phyloP scores from a whole-genome alignment of 139 green algal genomes.

The Ettlia oleoabundans region DNA sequence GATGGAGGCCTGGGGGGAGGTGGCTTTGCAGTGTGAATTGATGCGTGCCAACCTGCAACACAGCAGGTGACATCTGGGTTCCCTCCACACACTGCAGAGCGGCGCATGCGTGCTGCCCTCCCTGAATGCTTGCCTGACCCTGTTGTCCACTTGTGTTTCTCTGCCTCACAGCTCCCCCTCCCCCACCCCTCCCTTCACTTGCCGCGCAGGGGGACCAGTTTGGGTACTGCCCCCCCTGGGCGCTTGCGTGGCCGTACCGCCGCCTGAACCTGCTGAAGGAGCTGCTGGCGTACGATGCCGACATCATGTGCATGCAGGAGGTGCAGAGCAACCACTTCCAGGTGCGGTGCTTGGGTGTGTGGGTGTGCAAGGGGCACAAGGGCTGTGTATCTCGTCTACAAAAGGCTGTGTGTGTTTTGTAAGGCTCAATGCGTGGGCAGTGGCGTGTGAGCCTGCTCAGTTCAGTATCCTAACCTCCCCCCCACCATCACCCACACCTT shows the following conservation, averaged over 20 bases:
- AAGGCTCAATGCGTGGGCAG: no score
- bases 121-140: no score
- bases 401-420: no score
- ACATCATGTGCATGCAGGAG: slow-evolving; percentile 97
- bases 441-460: background rate
- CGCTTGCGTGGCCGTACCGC: slow-evolving; percentile 93
- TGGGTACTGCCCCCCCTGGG: slow-evolving; percentile 87
- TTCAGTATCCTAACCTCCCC: background rate
- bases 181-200: background rate
- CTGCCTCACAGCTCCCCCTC: background rate
- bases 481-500: background rate
- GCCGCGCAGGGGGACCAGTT: slow-evolving; percentile 85
- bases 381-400: background rate
- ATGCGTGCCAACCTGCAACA: no score
- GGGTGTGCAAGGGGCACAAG: background rate
- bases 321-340: slow-evolving; percentile 96
- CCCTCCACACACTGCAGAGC: no score
- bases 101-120: no score
- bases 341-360: slow-evolving; percentile 27
- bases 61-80: no score
- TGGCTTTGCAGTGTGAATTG: no score
- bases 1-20: no score
- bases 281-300: slow-evolving; percentile 86
- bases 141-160: no score
- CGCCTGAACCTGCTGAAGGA: slow-evolving; percentile 93